Evolutionary conservation across 2,329 filamentous ascomycete genomes (phyloP), one percentile per base, ranked within the genome.

Genomic region (Neurospora sp.): DNA sequence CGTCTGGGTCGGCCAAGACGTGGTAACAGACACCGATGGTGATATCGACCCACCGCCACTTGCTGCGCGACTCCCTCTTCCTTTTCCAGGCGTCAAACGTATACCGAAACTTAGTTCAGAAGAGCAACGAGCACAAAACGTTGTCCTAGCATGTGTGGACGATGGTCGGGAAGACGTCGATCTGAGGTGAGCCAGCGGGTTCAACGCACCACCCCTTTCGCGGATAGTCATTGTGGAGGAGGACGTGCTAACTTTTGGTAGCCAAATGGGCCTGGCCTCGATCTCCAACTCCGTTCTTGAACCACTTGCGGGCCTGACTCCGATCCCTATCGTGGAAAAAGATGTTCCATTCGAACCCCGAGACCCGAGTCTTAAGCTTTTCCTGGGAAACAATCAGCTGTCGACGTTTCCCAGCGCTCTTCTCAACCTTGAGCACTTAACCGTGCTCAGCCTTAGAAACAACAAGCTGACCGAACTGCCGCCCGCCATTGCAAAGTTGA

Each of bases 1-100:
- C 10, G 75, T 93, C 3, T 92, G 85, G 79, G 84, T 92, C 81
- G 87, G 85, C 4, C 90, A 87, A 72, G 89, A 91, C 70, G 79
- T 73, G 80, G 78, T 37, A 82, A 84, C 82, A 11, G 84, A 87
- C 68, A 79, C 80, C 17, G 82, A 83, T 33, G 81, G 82, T 4
- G 66, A 37, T 28, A 68, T 70, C 8, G 72, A 73, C 4, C 40
- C 73, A 8, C 72, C 71, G 12, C 70, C 70, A 3, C 39, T 46
- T 4, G 57, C 69, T 8, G 19, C 69, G 12, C 66, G 52, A 10
- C 65, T 72, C 6, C 67, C 68, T 10, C 69, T 71, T 6, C 12
- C 67, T 15, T 4, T 62, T 8, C 65, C 68, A 11, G 15, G 2
- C 15, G 15, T 36, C 28, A 62, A 36, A 23, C 28, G 52, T 17